Evolutionary conservation across 2,329 filamentous ascomycete genomes (phyloP), one percentile per base, ranked within the genome.

Genomic region (Alternaria postmessia): DNA sequence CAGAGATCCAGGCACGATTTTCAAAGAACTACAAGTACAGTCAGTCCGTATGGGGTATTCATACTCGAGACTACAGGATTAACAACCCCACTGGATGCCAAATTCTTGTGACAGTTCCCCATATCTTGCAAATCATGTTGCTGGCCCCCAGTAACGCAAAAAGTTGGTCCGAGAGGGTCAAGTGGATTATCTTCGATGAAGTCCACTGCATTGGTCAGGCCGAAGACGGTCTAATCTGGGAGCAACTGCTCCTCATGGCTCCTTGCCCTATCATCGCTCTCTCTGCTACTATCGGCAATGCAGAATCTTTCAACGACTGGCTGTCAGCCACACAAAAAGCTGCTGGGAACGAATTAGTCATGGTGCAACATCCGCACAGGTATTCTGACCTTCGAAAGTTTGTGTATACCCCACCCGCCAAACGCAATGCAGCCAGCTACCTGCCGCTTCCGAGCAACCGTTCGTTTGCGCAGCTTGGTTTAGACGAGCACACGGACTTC

Each of bases 301-400:
- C 90, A 0, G 75, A 84, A 2, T 86, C 90, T 67, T 93, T 94
- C 77, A 86, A 82, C 54, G 81, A 83, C 28, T 94, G 91, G 91
- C 82, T 94, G 0, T 80, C 81, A 1, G 82, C 82, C 3, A 88
- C 89, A 0, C 89, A 93, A 68, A 84, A 83, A 57, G 82, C 83
- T 1, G 88, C 88, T 59, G 89, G 89, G 0, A 84, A 85, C 41
- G 82, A 89, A 0, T 72, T 94, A 14, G 86, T 85, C 22, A 91
- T 91, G 84, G 86, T 94, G 12, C 81, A 88, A 43, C 90, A 94
- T 69, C 80, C 81, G 1, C 85, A 88, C 36, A 84, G 91, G 48
- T 94, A 93, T 76, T 93, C 90, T 0, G 91, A 94, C 72, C 79
- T 94, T 1, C 84, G 91, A n/a, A 93, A 93, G 69, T 93, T 91